A percentile compares a stretch with the other conserved stretches of the same genome.
Conservation (phyloP, 768 basidiomycete genomes). For the Kwoniella dendrophila region DNA sequence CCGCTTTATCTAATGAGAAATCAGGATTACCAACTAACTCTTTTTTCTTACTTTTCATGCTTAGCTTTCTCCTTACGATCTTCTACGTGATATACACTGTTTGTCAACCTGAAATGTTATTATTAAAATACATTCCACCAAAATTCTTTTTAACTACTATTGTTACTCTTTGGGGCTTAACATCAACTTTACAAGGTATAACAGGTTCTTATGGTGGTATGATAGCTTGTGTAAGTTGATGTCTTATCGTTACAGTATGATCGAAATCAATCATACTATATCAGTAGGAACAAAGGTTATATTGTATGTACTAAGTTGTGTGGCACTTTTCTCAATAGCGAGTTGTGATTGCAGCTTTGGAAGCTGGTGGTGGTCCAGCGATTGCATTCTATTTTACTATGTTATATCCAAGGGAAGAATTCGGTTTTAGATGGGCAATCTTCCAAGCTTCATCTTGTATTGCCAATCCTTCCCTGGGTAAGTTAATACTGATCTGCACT, state of each 20-base stretch:
- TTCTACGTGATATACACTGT: conserved; percentile 34
- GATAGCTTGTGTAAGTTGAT: conserved; percentile 27
- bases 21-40: too few relatives aligned
- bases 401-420: conserved; percentile 30
- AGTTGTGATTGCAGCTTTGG: conserved; percentile 28
- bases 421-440: conserved; percentile 32
- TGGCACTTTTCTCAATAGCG: conserved; percentile 19
- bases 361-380: conserved; percentile 30
- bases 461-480: conserved; percentile 31
- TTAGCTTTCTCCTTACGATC: conserved; percentile 25
- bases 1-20: too few relatives aligned
- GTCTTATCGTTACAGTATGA: conserved; percentile 6
- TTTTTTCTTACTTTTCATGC: too few relatives aligned
- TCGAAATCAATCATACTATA: too few relatives aligned
- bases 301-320: too few relatives aligned
- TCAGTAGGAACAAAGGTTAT: too few relatives aligned
- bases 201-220: conserved; percentile 28
- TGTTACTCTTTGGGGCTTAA: conserved; percentile 27
- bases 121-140: conserved; percentile 26
- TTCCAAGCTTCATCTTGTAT: conserved; percentile 27
- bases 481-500: background rate
- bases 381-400: conserved; percentile 32
- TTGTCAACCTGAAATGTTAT: conserved; percentile 28
- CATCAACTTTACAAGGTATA: conserved; percentile 30
- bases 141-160: conserved; percentile 19